A percentile compares a stretch with the other conserved stretches of the same genome.
Evolutionary conservation across 441 rosid species (phyloP).

Genomic region (Adansonia madagascariensis): DNA sequence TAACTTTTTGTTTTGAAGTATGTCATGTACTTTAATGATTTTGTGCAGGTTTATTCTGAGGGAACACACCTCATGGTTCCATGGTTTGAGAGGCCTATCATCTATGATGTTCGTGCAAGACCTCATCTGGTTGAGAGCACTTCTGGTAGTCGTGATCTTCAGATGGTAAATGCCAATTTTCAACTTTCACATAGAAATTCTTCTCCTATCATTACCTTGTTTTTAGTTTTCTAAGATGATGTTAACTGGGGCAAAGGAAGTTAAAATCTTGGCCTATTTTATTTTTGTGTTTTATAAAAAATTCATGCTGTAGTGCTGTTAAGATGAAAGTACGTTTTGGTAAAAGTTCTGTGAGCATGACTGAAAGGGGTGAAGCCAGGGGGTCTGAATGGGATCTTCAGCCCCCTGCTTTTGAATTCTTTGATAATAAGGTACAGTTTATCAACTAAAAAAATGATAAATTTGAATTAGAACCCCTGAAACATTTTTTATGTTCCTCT

Average conservation of each 20-base stretch:
- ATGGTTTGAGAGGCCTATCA: constrained; percentile 86
- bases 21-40: background rate
- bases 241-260: background rate
- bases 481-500: no score
- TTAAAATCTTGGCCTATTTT: background rate
- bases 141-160: constrained; percentile 95
- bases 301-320: no score
- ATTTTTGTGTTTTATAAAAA: background rate
- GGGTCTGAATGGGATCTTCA: no score
- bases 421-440: background rate
- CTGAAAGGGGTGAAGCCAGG: no score
- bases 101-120: constrained; percentile 90
- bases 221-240: background rate
- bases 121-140: constrained; percentile 91
- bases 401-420: background rate
- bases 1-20: background rate
- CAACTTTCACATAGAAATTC: background rate
- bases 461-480: no score
- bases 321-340: background rate
- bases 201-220: background rate
- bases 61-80: constrained; percentile 91
- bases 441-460: no score
- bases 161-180: constrained; percentile 58
- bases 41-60: constrained; percentile 79
- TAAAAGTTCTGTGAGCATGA: background rate